phyloP scores from a whole-genome alignment of 768 basidiomycete genomes.

The Artomyces pyxidatus region DNA sequence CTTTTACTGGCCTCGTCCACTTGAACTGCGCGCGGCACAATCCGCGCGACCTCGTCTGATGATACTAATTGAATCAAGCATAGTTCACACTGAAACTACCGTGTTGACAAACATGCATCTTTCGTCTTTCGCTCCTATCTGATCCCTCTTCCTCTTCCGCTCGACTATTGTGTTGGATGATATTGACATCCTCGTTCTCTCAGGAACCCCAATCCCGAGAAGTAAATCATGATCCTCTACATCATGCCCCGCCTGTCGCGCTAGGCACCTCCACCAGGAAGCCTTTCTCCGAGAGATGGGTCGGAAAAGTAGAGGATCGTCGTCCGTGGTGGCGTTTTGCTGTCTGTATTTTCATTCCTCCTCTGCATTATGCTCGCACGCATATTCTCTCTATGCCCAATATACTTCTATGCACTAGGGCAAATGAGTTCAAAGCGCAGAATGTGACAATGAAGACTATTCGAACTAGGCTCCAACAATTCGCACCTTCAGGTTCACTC shows the following conservation, averaged over 20 bases:
- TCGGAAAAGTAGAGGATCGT: neutral
- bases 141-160: constrained; percentile 32
- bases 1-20: no score
- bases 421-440: no score
- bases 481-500: no score
- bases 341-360: constrained; percentile 7
- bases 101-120: constrained; percentile 84
- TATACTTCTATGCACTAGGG: no score
- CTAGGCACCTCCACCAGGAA: neutral
- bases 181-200: constrained; percentile 13
- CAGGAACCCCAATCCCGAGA: constrained; percentile 33
- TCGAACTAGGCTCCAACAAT: no score
- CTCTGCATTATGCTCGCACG: no score
- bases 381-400: no score
- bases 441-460: no score
- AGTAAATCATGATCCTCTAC: constrained; percentile 24
- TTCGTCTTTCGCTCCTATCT: constrained; percentile 99
- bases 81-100: constrained; percentile 94
- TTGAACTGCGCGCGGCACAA: no score
- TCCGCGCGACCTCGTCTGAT: constrained; percentile 39
- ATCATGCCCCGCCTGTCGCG: neutral
- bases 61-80: constrained; percentile 59
- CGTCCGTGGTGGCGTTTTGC: neutral
- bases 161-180: neutral
- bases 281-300: no score